Conservation (phyloP, 2,329 filamentous ascomycete species). For the Pestalotiopsis sp. region DNA sequence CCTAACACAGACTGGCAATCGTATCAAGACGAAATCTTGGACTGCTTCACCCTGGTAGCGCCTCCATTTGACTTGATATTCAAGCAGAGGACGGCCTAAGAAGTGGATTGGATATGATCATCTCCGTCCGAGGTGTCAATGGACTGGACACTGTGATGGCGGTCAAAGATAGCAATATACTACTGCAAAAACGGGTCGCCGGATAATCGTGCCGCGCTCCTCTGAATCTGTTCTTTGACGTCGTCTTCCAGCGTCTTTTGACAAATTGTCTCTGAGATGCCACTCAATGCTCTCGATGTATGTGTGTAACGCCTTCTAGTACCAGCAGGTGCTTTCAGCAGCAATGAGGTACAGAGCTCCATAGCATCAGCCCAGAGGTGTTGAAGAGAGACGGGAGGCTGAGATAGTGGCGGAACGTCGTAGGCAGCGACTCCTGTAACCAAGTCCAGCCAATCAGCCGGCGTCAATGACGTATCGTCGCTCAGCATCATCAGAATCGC, state of each 20-base stretch:
- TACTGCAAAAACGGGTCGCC: neutral
- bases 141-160: neutral
- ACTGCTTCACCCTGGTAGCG: slow-evolving; percentile 14
- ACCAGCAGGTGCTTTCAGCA: slow-evolving; percentile 48
- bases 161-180: neutral
- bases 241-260: slow-evolving; percentile 15
- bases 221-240: neutral
- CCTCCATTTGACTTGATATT: slow-evolving; percentile 11
- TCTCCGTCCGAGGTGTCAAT: neutral
- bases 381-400: slow-evolving; percentile 36
- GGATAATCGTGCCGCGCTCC: neutral
- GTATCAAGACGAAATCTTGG: slow-evolving; percentile 12
- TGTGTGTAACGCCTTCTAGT: slow-evolving; percentile 54
- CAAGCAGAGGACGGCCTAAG: neutral
- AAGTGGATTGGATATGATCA: neutral
- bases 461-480: slow-evolving; percentile 48
- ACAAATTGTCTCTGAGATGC: slow-evolving; percentile 48
- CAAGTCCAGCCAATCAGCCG: slow-evolving; percentile 60
- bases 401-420: slow-evolving; percentile 38
- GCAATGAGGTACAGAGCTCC: slow-evolving; percentile 58
- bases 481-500: slow-evolving; percentile 56
- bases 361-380: slow-evolving; percentile 59
- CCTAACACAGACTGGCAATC: slow-evolving; percentile 3
- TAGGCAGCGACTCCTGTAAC: slow-evolving; percentile 55
- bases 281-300: slow-evolving; percentile 52